Base-by-base conservation (phyloP, 208 protist genomes). In the Wallacemonas collosoma region DNA sequence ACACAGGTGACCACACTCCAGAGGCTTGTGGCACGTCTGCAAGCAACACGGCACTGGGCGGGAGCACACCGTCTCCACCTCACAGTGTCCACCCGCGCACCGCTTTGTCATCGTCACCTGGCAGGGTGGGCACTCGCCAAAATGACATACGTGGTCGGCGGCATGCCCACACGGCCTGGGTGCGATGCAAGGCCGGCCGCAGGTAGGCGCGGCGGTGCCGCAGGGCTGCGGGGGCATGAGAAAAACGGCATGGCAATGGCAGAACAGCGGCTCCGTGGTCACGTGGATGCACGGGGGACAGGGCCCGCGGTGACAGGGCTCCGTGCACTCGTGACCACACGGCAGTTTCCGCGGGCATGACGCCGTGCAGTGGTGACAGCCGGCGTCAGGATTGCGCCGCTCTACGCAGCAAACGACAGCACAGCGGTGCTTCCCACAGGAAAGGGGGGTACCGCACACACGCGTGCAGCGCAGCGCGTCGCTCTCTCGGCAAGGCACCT, bases 391-490 rank as follows among this genome's bases (percentile, higher is more conserved):
- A 58, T 85, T 77, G 45, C 83, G 82, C 2, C 87, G 87, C 15
- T 77, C 65, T 9, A 78, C 41, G 68, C 90, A 95, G 75, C 90
- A 95, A 15, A 77, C 38, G 1, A 68, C 73, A 35, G 80, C 64
- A 76, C 90, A 95, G 67, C 86, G 75, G 80, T 95, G 90, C 66
- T 79, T 81, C 17, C 87, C 87, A 71, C 89, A 95, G 35, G 81
- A 86, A n/a, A 92, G 70, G 60, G 75, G 75, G 44, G 87, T 90
- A 41, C 87, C 85, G 60, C 89, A 95, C 39, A 81, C 73, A 45
- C 85, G 81, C 38, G 75, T 65, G 68, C 89, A 95, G 43, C 65
- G 74, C 69, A 86, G 81, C 41, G 63, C 71, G 57, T 81, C 75
- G 12, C 73, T 35, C 41, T 86, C 80, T 2, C 50, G 60, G 54